Conservation (phyloP, 106 monocot genomes). For the Gastrodia elata region DNA sequence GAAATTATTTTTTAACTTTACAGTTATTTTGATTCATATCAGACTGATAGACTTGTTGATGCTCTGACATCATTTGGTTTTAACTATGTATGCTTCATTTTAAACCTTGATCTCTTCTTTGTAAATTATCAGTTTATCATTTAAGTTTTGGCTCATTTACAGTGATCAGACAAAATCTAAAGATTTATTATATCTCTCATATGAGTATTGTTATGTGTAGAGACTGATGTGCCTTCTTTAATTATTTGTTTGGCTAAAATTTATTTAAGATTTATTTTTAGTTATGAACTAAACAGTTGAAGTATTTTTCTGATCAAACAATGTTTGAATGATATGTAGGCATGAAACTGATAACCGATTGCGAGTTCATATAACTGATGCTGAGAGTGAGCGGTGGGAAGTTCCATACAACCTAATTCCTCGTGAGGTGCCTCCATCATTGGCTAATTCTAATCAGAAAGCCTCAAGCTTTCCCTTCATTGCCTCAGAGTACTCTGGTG, state of each 20-base stretch:
- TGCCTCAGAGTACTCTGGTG: constrained; percentile 39
- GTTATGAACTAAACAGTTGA: neutral
- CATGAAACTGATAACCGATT: constrained; percentile 60
- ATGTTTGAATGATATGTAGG: constrained; percentile 17
- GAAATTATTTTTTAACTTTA: neutral
- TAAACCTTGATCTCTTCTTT: neutral
- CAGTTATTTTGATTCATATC: neutral
- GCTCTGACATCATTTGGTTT: neutral
- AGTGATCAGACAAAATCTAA: no score
- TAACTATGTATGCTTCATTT: no score
- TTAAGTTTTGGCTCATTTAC: no score
- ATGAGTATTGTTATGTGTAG: no score
- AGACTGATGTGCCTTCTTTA: no score
- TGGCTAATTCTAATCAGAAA: constrained; percentile 7
- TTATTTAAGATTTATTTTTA: neutral
- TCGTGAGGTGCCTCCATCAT: constrained; percentile 40
- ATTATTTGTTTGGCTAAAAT: neutral
- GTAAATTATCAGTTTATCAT: neutral
- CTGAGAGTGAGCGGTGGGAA: constrained; percentile 76
- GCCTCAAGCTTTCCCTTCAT: constrained; percentile 14
- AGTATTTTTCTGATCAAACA: neutral
- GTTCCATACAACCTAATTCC: constrained; percentile 85
- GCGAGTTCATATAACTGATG: constrained; percentile 87
- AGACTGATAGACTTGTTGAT: neutral
- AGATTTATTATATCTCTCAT: no score